phyloP scores from a whole-genome alignment of 148 eudicot genomes.

The Vaccinium corymbosum region DNA sequence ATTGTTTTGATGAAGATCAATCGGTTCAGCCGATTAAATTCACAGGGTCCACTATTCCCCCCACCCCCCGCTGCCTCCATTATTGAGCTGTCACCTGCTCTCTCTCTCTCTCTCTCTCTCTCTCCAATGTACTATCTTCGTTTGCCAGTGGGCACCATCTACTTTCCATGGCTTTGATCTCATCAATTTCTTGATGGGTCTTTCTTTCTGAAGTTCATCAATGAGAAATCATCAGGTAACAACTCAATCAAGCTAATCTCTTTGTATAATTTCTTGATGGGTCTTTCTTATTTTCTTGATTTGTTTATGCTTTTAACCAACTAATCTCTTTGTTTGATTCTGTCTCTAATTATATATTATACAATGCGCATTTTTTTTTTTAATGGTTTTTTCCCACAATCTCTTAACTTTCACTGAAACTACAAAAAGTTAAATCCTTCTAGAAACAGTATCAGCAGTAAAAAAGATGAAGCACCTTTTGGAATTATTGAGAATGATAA shows the following conservation, averaged over 20 bases:
- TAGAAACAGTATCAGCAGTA: neutral
- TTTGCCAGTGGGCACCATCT: slow-evolving; percentile 28
- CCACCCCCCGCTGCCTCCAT: slow-evolving; percentile 19
- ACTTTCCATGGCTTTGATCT: slow-evolving; percentile 25
- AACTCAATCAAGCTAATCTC: no score
- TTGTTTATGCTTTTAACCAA: neutral
- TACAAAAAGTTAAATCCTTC: slow-evolving; percentile 10
- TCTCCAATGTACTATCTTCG: slow-evolving; percentile 7
- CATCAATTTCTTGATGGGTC: slow-evolving; percentile 5
- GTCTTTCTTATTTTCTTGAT: neutral
- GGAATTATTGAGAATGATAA: slow-evolving; percentile 2
- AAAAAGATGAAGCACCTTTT: slow-evolving; percentile 12
- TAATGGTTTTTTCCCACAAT: neutral
- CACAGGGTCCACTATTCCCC: slow-evolving; percentile 29
- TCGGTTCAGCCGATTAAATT: slow-evolving; percentile 14
- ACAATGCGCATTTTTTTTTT: neutral
- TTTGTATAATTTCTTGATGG: no score
- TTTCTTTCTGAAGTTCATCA: slow-evolving; percentile 11
- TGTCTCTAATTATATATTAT: neutral
- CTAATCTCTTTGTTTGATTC: neutral
- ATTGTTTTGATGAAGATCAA: neutral
- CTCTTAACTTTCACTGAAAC: neutral
- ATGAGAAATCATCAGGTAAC: slow-evolving; percentile 20
- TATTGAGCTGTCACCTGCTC: slow-evolving; percentile 35
- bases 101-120: slow-evolving; percentile 20